Evolutionary conservation across 2,329 filamentous ascomycete species (phyloP), one percentile per base, ranked within the genome.

Genomic region (Aspergillus phoenicis): DNA sequence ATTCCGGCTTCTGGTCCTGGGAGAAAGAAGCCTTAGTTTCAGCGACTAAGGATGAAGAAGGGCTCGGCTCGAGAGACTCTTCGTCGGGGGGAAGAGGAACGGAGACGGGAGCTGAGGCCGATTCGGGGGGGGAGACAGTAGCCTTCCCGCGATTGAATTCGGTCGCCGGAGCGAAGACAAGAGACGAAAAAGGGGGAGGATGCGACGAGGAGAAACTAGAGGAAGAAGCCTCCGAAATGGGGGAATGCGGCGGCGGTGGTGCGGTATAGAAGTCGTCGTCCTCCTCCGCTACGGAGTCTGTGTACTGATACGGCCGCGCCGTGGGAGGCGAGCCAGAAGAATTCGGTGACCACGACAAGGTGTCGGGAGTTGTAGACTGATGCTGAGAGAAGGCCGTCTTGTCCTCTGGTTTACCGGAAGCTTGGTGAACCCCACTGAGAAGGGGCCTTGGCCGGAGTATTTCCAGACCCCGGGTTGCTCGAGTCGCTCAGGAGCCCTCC

Each of bases 1-100:
- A 85, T 70, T 89, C 85, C 71, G 86, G 86, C 79, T 97, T 96
- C 67, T 85, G 89, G 77, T 96, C 93, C 69, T 82, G 84, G n/a
- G 91, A 89, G 72, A 96, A 87, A 55, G 89, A 91, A 70, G 89
- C 88, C 80, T 97, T 96, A 72, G 91, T 94, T 74, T 96, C 91
- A 66, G 87, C 86, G 70, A 85, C 80, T 67, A 84, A 80, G 36
- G 82, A 81, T 59, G 82, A 81, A 62, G 74, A 74, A 57, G 75
- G 72, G 60, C 77, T 71, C 60, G 76, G 66, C 45, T 81, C 79
- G 61, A 80, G 77, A 68, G 77, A 74, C 68, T 83, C 81, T 65
- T 82, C 78, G 61, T 81, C 79, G 57, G 81, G 80, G 54, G 84
- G 81, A 61, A 82, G 79, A 52, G 84, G 78, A 65, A 82, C 80